Conservation (phyloP, 371 early-diverging fungal genomes). For the Apophysomyces ossiformis region DNA sequence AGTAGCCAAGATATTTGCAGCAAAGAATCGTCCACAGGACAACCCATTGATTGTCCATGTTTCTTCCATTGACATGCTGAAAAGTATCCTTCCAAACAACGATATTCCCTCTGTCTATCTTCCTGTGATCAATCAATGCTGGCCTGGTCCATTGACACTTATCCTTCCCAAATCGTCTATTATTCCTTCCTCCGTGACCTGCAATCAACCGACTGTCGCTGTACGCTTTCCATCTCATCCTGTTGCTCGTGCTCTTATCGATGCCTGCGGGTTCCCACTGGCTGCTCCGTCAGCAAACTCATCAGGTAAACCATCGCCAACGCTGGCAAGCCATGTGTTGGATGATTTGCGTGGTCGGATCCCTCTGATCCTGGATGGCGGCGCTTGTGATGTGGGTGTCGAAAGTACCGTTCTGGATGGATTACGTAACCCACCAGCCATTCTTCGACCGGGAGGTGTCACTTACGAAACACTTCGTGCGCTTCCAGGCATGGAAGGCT, state of each 20-base stretch:
- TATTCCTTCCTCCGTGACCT: slow-evolving; percentile 84
- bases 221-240: slow-evolving; percentile 96
- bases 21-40: slow-evolving; percentile 96
- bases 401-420: slow-evolving; percentile 98
- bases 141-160: slow-evolving; percentile 99
- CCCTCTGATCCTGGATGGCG: slow-evolving; percentile 92
- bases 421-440: slow-evolving; percentile 70
- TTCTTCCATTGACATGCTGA: slow-evolving; percentile 90
- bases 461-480: slow-evolving; percentile 78
- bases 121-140: slow-evolving; percentile 71
- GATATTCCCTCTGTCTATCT: slow-evolving; percentile 71
- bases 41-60: slow-evolving; percentile 99
- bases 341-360: slow-evolving; percentile 88
- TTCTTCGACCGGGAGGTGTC: slow-evolving; percentile 98
- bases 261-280: slow-evolving; percentile 87
- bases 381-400: slow-evolving; percentile 90
- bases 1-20: slow-evolving; percentile 84
- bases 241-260: slow-evolving; percentile 90
- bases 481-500: slow-evolving; percentile 56
- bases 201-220: slow-evolving; percentile 89
- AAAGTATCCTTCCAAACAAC: slow-evolving; percentile 61
- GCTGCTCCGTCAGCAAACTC: slow-evolving; percentile 99
- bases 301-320: slow-evolving; percentile 97
- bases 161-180: slow-evolving; percentile 78
- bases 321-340: slow-evolving; percentile 89